phyloP scores from a whole-genome alignment of 306 rosid genomes.

The Arachis stenosperma region DNA sequence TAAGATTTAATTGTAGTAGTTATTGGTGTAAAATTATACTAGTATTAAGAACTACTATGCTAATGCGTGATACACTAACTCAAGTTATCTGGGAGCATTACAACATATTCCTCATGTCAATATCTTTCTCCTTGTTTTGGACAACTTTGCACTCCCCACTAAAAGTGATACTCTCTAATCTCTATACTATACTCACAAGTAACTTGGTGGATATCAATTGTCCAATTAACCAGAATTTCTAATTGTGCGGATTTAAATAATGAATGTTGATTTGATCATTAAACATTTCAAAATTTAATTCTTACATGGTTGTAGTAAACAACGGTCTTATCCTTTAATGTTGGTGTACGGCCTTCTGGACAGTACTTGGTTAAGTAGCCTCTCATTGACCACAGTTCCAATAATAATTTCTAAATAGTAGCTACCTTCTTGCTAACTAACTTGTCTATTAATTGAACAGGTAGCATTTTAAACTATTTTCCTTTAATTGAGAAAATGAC shows the following conservation, averaged over 20 bases:
- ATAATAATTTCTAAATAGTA: not conserved
- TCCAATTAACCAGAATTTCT: conserved; percentile 10
- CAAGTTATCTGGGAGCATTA: too few relatives aligned
- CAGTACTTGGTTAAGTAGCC: conserved; percentile 13
- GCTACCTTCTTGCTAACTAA: not conserved
- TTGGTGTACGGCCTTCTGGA: not conserved
- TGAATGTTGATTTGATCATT: not conserved
- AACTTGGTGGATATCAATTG: conserved; percentile 22
- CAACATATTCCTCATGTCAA: too few relatives aligned
- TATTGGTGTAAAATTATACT: too few relatives aligned
- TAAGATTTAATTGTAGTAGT: too few relatives aligned
- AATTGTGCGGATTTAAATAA: not conserved
- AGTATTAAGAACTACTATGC: too few relatives aligned
- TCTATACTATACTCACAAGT: conserved; percentile 22
- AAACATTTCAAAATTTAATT: not conserved
- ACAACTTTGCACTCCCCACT: conserved; percentile 4
- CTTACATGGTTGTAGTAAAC: conserved; percentile 1
- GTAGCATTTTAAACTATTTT: not conserved
- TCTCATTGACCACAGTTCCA: conserved; percentile 3
- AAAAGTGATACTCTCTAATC: not conserved
- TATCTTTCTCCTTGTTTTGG: conserved; percentile 8
- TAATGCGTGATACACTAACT: too few relatives aligned
- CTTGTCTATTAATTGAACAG: conserved; percentile 13
- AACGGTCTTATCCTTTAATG: not conserved
- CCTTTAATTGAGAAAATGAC: conserved; percentile 26